Evolutionary conservation across 2,329 filamentous ascomycete genomes (phyloP).

Genomic region (Fusarium protoensiforme): DNA sequence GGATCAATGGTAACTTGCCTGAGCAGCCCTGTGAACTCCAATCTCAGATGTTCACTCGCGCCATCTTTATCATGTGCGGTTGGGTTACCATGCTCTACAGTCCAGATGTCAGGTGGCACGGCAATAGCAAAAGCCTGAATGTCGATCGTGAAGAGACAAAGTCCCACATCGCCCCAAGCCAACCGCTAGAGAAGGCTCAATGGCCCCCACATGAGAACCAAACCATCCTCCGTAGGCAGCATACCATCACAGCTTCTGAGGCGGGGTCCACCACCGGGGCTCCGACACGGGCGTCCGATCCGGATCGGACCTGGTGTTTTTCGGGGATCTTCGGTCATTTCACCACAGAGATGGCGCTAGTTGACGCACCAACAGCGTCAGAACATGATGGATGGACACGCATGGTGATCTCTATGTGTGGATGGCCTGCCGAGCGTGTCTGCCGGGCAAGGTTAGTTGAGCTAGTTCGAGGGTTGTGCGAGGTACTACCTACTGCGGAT

Average conservation of each 20-base stretch:
- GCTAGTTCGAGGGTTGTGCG: no score
- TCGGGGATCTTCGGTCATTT: conserved; percentile 29
- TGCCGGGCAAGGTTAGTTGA: background rate
- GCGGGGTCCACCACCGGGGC: conserved; percentile 35
- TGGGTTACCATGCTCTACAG: no score
- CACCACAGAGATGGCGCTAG: conserved; percentile 5
- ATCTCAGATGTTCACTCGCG: no score
- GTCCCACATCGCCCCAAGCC: no score
- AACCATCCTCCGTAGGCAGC: conserved; percentile 21
- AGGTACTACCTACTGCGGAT: no score
- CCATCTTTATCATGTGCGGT: no score
- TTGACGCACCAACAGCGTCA: conserved; percentile 6
- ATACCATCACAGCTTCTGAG: conserved; percentile 28
- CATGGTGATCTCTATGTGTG: background rate
- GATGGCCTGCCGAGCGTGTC: background rate
- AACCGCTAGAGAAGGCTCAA: no score
- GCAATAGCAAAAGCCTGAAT: no score
- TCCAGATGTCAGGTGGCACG: no score
- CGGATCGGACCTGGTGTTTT: conserved; percentile 16
- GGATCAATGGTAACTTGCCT: no score
- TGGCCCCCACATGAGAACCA: conserved; percentile 31
- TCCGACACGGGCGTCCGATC: conserved; percentile 36
- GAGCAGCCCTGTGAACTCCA: no score
- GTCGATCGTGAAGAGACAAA: no score
- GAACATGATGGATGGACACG: background rate